Evolutionary conservation across 1,284 basidiomycete species (phyloP).

Genomic region (Sanguinoderma infundibulare): DNA sequence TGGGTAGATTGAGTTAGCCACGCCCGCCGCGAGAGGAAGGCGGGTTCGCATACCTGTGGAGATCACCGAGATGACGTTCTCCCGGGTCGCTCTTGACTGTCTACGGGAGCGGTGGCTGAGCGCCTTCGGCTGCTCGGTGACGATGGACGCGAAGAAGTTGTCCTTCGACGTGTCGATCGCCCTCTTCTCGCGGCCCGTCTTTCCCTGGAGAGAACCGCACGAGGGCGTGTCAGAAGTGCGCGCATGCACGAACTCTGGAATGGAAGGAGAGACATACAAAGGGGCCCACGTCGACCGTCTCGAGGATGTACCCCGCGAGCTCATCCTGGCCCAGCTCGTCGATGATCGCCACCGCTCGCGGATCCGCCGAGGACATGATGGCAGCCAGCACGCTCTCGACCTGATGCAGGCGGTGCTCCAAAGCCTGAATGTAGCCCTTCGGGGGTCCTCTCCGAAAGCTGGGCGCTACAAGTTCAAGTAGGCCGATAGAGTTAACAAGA

Average conservation of each 20-base stretch:
- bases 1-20: background rate
- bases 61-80: slow-evolving; percentile 72
- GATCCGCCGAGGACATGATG: slow-evolving; percentile 63
- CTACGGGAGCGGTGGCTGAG: slow-evolving; percentile 62
- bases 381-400: slow-evolving; percentile 87
- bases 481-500: background rate
- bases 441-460: slow-evolving; percentile 85
- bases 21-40: background rate
- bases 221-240: background rate
- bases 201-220: slow-evolving; percentile 52
- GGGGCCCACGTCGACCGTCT: slow-evolving; percentile 74
- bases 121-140: slow-evolving; percentile 52
- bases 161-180: slow-evolving; percentile 58
- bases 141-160: slow-evolving; percentile 77
- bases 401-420: slow-evolving; percentile 87
- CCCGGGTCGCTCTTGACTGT: slow-evolving; percentile 74
- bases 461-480: slow-evolving; percentile 60
- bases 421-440: slow-evolving; percentile 89
- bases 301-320: slow-evolving; percentile 71
- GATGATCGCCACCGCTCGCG: slow-evolving; percentile 69
- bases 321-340: slow-evolving; percentile 72
- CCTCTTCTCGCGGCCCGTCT: slow-evolving; percentile 55
- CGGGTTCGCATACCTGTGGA: slow-evolving; percentile 6
- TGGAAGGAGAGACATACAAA: slow-evolving; percentile 52
- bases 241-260: background rate